A percentile compares a stretch with the other conserved stretches of the same genome.
phyloP scores from a whole-genome alignment of 2,329 filamentous ascomycete species.

The Davidsoniella neocaledoniae region DNA sequence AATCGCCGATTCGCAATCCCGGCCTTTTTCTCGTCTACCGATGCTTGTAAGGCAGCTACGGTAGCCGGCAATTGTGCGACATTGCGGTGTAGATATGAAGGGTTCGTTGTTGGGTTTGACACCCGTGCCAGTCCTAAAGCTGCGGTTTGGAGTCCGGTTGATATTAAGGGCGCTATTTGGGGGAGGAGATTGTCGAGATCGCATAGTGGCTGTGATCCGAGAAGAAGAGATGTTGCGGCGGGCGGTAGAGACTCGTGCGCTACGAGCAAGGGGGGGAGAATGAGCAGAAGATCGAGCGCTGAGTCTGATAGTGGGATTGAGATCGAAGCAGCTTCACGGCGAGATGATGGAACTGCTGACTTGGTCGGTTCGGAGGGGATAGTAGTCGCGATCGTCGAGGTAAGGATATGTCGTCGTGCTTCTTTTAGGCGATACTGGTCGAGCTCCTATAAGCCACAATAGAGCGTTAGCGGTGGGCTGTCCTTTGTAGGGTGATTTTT shows the following conservation, averaged over 20 bases:
- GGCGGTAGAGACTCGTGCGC: conserved; percentile 21
- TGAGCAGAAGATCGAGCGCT: conserved; percentile 26
- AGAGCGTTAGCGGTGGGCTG: neutral
- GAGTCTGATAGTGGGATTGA: conserved; percentile 23
- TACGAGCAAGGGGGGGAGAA: conserved; percentile 34
- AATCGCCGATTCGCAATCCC: conserved; percentile 25
- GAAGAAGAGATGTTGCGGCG: conserved; percentile 25
- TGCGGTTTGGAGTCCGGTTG: conserved; percentile 30
- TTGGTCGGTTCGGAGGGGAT: conserved; percentile 18
- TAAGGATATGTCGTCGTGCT: conserved; percentile 34
- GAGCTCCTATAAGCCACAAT: conserved; percentile 26
- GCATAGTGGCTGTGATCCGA: conserved; percentile 33
- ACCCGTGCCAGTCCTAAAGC: conserved; percentile 32
- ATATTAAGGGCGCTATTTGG: conserved; percentile 29
- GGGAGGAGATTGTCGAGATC: conserved; percentile 32
- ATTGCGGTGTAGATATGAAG: conserved; percentile 40
- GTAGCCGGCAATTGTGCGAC: conserved; percentile 31
- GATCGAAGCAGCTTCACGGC: conserved; percentile 13
- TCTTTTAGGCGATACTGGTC: conserved; percentile 29
- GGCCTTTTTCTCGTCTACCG: conserved; percentile 18
- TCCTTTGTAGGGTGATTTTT: neutral
- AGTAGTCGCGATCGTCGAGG: conserved; percentile 31
- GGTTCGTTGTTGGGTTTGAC: conserved; percentile 30
- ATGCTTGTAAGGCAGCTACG: conserved; percentile 22
- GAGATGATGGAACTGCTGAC: conserved; percentile 17